Conservation (phyloP, 2,329 filamentous ascomycete species). For the Dactylonectria macrodidyma region DNA sequence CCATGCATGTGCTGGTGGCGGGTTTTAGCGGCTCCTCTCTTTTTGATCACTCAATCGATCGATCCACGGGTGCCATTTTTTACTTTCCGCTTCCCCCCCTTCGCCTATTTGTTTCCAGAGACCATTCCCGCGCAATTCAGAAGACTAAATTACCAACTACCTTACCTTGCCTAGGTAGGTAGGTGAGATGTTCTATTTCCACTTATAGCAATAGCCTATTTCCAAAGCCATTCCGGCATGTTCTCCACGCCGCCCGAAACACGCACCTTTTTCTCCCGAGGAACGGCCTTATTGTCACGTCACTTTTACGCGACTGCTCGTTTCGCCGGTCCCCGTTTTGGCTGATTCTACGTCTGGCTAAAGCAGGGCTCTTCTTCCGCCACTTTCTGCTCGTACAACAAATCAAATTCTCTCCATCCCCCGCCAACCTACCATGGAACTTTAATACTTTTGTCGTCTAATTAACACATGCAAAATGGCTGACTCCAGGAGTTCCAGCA, state of each 20-base stretch:
- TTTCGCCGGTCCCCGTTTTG: background rate
- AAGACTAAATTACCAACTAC: too few relatives aligned
- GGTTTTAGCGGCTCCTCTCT: slow-evolving; percentile 14
- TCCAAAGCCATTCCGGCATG: background rate
- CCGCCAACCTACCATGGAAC: too few relatives aligned
- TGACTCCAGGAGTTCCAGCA: too few relatives aligned
- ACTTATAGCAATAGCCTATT: background rate
- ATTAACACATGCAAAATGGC: too few relatives aligned
- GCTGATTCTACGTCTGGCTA: background rate
- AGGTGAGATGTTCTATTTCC: background rate
- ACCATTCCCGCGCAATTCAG: background rate
- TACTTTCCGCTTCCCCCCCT: background rate
- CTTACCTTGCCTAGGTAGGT: too few relatives aligned
- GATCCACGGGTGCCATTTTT: slow-evolving; percentile 10
- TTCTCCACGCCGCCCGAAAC: slow-evolving; percentile 1
- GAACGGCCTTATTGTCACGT: slow-evolving; percentile 19
- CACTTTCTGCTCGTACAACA: too few relatives aligned
- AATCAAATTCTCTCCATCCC: too few relatives aligned
- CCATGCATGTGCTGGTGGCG: slow-evolving; percentile 4
- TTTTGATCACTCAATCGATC: background rate
- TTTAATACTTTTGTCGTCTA: too few relatives aligned
- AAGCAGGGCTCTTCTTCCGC: too few relatives aligned
- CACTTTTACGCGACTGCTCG: slow-evolving; percentile 5
- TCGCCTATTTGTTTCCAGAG: background rate
- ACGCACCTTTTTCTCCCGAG: background rate